Evolutionary conservation across 1,139 yeast genomes (phyloP).

Genomic region (Eremothecium cymbalariae): DNA sequence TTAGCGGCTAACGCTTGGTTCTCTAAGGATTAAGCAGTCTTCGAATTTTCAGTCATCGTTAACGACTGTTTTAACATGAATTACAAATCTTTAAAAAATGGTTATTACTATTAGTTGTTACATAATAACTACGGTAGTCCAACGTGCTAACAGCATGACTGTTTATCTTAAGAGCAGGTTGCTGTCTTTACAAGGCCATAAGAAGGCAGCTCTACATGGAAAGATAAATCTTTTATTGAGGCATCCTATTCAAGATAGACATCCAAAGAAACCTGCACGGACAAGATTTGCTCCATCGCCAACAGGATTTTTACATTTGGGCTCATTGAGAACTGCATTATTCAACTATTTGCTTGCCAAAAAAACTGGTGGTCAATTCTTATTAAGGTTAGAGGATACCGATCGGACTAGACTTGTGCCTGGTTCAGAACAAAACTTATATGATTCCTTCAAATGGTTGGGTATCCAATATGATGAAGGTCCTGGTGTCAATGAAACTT

Average conservation of each 20-base stretch:
- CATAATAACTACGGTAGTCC: no score
- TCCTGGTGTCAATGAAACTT: constrained; percentile 40
- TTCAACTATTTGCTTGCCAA: constrained; percentile 80
- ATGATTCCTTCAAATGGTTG: constrained; percentile 71
- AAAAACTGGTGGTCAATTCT: constrained; percentile 70
- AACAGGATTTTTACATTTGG: constrained; percentile 85
- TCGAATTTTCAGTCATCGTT: background rate
- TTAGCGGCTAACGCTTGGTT: no score
- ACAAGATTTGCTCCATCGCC: constrained; percentile 98
- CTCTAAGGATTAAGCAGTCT: no score
- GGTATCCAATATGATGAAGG: constrained; percentile 75
- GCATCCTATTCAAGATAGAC: constrained; percentile 30
- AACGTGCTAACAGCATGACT: no score
- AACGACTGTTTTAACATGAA: background rate
- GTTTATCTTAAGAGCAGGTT: background rate
- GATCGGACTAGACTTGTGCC: constrained; percentile 69
- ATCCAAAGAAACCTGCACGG: constrained; percentile 56
- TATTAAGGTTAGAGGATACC: constrained; percentile 84
- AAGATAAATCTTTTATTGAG: constrained; percentile 19
- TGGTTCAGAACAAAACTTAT: constrained; percentile 79
- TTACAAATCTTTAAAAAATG: no score
- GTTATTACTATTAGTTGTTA: no score
- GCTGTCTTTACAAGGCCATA: background rate
- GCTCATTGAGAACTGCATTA: constrained; percentile 86
- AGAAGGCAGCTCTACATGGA: no score